Evolutionary conservation across 2,329 filamentous ascomycete genomes (phyloP).

Genomic region (Colletotrichum eleusines): DNA sequence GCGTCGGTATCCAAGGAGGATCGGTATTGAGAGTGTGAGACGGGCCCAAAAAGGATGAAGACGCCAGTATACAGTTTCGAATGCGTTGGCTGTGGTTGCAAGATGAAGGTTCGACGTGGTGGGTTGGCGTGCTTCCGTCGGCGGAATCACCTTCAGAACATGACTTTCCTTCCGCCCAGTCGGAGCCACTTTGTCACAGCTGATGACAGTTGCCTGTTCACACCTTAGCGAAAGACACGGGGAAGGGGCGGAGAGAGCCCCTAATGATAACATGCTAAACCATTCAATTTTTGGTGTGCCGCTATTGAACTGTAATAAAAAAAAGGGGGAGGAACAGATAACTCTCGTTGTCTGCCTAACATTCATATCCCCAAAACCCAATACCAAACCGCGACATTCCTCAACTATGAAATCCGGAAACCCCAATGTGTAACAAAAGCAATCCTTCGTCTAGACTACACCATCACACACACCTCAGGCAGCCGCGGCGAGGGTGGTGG

Average conservation of each 20-base stretch:
- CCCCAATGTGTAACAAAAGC: constrained; percentile 6
- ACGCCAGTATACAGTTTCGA: not conserved
- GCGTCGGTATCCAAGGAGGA: not conserved
- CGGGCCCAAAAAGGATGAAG: not conserved
- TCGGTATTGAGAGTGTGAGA: not conserved
- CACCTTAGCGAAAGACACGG: not conserved
- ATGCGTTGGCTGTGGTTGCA: not conserved
- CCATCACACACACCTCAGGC: constrained; percentile 50
- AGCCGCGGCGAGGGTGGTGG: constrained; percentile 67
- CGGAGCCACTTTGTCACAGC: not conserved
- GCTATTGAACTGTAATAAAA: constrained; percentile 15
- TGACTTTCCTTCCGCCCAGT: not conserved
- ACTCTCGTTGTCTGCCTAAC: not conserved
- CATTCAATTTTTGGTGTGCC: constrained; percentile 25
- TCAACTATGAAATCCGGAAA: constrained; percentile 9
- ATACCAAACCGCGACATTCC: constrained; percentile 19
- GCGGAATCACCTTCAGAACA: not conserved
- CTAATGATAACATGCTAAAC: not conserved
- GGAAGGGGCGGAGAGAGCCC: not conserved
- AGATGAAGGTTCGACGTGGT: not conserved
- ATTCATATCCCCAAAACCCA: constrained; percentile 14
- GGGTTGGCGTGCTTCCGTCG: not conserved
- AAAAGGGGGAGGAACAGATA: constrained; percentile 22
- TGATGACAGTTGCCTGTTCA: not conserved
- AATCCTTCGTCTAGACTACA: not conserved